These are phyloP conservation scores for Hymenoscyphus fructigenus DNA, from an alignment of 2,329 filamentous ascomycete species.

Conservation along the genomic window DNA sequence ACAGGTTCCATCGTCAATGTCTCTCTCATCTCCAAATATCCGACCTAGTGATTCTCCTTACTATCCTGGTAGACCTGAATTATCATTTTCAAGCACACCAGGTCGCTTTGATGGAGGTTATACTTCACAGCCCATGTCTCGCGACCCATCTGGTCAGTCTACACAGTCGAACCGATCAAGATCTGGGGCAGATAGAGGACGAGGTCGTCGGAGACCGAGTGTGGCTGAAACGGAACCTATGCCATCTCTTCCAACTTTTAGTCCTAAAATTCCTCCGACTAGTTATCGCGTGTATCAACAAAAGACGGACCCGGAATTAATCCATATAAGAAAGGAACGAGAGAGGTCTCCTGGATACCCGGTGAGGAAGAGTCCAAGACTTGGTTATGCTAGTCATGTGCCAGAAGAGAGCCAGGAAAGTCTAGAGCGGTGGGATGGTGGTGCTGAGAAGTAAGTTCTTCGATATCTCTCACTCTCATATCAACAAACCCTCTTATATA, in stretches of 20 bases:
- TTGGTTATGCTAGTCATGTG: constrained; percentile 22
- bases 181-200: not conserved
- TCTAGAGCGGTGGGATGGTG: constrained; percentile 21
- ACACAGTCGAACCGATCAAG: constrained; percentile 21
- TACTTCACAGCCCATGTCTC: constrained; percentile 51
- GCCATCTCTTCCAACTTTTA: constrained; percentile 30
- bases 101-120: constrained; percentile 40
- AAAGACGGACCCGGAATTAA: not conserved
- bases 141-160: constrained; percentile 45
- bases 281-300: constrained; percentile 30
- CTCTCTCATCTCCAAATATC: constrained; percentile 24
- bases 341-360: constrained; percentile 8
- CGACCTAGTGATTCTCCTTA: constrained; percentile 21
- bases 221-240: constrained; percentile 34
- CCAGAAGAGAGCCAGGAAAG: constrained; percentile 9
- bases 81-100: constrained; percentile 41
- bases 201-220: constrained; percentile 18
- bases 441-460: constrained; percentile 19
- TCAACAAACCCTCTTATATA: not conserved
- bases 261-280: constrained; percentile 25
- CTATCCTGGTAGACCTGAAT: constrained; percentile 39
- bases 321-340: not conserved
- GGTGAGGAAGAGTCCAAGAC: constrained; percentile 25
- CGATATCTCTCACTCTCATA: not conserved
- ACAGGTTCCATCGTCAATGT: constrained; percentile 18